Conservation (phyloP, 2,329 filamentous ascomycete genomes). For the Escovopsis sp. region DNA sequence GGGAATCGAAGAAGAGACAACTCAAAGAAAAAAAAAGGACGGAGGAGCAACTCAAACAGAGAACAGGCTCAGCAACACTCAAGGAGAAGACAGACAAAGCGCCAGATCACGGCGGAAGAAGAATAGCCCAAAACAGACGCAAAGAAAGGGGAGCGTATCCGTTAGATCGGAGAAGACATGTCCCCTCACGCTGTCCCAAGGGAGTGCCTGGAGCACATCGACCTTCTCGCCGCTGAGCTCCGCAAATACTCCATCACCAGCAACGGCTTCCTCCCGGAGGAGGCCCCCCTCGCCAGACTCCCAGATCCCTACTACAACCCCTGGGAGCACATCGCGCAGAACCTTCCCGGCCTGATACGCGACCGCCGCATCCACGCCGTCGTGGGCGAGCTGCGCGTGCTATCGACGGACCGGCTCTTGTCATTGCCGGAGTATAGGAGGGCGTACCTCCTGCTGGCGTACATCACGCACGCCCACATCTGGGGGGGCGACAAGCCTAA, state of each 20-base stretch:
- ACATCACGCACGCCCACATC: constrained; percentile 73
- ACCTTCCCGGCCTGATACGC: constrained; percentile 52
- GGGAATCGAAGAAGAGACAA: too few species aligned
- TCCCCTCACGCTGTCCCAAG: constrained; percentile 25
- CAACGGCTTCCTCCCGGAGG: constrained; percentile 64
- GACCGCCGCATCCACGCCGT: constrained; percentile 45
- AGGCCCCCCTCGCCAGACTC: constrained; percentile 49
- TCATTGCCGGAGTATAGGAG: constrained; percentile 62
- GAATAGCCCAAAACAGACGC: too few species aligned
- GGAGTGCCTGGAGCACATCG: constrained; percentile 7
- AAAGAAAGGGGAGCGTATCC: too few species aligned
- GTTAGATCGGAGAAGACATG: too few species aligned
- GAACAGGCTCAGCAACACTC: too few species aligned
- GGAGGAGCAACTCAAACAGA: too few species aligned
- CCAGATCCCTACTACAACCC: constrained; percentile 58
- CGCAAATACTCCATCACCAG: constrained; percentile 24
- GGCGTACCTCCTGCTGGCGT: constrained; percentile 64
- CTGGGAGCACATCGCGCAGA: constrained; percentile 59
- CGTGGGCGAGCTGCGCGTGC: constrained; percentile 50
- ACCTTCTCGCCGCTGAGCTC: constrained; percentile 12
- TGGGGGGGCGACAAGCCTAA: constrained; percentile 68
- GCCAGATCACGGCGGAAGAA: too few species aligned
- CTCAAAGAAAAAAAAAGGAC: too few species aligned
- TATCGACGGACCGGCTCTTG: constrained; percentile 48
- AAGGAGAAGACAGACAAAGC: too few species aligned